These are phyloP conservation scores for Datura wrightii DNA, from an alignment of 257 asterid species.

Conservation along the genomic window DNA sequence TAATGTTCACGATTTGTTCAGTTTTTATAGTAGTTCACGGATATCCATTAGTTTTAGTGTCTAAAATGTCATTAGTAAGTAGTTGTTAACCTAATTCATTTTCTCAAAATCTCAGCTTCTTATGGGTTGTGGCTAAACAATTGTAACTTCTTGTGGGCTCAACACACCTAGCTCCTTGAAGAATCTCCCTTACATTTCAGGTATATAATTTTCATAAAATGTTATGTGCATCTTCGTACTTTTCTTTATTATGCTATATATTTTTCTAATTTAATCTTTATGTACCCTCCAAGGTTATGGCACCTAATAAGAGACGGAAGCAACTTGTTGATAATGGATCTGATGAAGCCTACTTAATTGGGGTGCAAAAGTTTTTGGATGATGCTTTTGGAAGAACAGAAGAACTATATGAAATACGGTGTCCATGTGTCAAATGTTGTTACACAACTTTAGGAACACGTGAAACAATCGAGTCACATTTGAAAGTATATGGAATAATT, in stretches of 20 bases:
- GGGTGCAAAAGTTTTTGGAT: constrained; percentile 11
- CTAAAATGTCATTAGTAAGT: background rate
- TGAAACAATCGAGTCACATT: constrained; percentile 15
- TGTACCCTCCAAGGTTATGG: constrained; percentile 19
- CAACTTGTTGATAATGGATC: background rate
- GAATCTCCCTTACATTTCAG: background rate
- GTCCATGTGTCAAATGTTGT: constrained; percentile 23
- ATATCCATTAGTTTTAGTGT: background rate
- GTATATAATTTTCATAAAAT: background rate
- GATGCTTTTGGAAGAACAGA: constrained; percentile 14
- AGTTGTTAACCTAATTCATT: background rate
- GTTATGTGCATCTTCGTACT: background rate
- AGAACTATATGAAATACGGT: constrained; percentile 21
- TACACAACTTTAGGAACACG: constrained; percentile 25
- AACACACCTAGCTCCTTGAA: background rate
- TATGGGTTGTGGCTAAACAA: background rate
- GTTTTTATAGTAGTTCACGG: background rate
- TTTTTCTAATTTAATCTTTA: constrained; percentile 9
- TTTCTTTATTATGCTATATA: background rate
- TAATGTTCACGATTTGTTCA: background rate
- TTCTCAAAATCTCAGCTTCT: background rate
- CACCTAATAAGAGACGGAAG: background rate
- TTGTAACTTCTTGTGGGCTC: background rate
- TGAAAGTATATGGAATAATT: constrained; percentile 15
- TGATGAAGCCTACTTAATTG: constrained; percentile 11